phyloP scores from a whole-genome alignment of 2,329 filamentous ascomycete genomes.

The Monosporascus sp. region DNA sequence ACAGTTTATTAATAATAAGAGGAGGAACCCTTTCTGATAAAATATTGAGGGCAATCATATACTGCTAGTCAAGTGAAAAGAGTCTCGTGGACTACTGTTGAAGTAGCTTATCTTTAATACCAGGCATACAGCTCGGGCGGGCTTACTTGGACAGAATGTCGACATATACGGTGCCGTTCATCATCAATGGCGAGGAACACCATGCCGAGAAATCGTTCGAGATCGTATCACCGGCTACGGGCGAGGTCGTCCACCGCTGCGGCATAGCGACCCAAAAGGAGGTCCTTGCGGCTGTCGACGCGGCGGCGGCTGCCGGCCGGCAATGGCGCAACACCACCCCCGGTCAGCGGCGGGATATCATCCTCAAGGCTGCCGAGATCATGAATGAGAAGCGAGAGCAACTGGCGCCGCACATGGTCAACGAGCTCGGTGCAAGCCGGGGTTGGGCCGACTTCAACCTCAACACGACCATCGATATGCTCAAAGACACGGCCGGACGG shows the following conservation, averaged over 20 bases:
- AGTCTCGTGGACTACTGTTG: no score
- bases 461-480: constrained; percentile 24
- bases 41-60: no score
- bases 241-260: constrained; percentile 46
- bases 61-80: no score
- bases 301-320: constrained; percentile 55
- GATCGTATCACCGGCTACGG: constrained; percentile 52
- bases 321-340: constrained; percentile 58
- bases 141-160: constrained; percentile 13
- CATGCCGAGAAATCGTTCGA: constrained; percentile 44
- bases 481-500: constrained; percentile 34
- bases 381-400: constrained; percentile 49
- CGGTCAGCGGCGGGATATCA: constrained; percentile 51
- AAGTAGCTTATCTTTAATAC: no score
- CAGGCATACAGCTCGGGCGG: no score
- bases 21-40: no score
- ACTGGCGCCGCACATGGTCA: constrained; percentile 46
- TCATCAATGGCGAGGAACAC: constrained; percentile 41
- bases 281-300: constrained; percentile 42
- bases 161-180: constrained; percentile 32
- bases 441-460: constrained; percentile 30
- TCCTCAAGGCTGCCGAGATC: constrained; percentile 57
- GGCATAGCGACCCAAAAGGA: constrained; percentile 49
- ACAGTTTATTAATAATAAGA: no score
- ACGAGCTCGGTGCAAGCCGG: constrained; percentile 28